Evolutionary conservation across 257 asterid species (phyloP), one percentile per base, ranked within the genome.

Genomic region (Pogostemon cablin): DNA sequence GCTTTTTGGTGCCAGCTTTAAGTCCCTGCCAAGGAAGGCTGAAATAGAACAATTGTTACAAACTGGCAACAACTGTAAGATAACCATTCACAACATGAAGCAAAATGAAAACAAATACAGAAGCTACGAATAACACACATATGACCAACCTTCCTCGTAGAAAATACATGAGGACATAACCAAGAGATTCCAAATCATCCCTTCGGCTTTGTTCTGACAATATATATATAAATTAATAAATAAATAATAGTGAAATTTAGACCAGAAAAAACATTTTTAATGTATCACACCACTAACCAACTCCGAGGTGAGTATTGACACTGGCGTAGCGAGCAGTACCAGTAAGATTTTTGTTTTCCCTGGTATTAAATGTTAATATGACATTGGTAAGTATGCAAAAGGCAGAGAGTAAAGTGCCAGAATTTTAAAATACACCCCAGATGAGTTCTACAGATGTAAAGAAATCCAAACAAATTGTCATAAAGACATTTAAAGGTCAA

Each of bases 1-100:
- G 96, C 86, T 90, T 93, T 86, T 93, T 93, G 73, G 93, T 90
- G 76, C 92, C 96, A 73, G 98, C 97, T 93, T 85, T 90, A 65
- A 93, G 77, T 71, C 97, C 97, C 86, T 93, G 98, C 98, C 97
- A 93, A 7, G 98, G 96, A 75, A 93, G 95, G 81, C 97, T 90
- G 84, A 38, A 60, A 70, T 63, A 77, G 69, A 77, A 72, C 73
- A 60, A 41, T 47, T 7, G 69, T 11, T 40, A n/a, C 49, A 48
- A 40, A 7, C 32, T 44, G 35, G 20, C 35, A 62, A 69, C 6
- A 59, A 53, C 32, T 38, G 47, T 60, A 20, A 7, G 59, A 40
- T 20, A 12, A 60, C 35, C 5, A 72, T 62, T 20, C 75, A 64
- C 48, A 56, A 39, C 62, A 62, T 44, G 67, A 40, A 56, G 76